Conservation (phyloP, 257 asterid genomes). For the Sherardia arvensis region DNA sequence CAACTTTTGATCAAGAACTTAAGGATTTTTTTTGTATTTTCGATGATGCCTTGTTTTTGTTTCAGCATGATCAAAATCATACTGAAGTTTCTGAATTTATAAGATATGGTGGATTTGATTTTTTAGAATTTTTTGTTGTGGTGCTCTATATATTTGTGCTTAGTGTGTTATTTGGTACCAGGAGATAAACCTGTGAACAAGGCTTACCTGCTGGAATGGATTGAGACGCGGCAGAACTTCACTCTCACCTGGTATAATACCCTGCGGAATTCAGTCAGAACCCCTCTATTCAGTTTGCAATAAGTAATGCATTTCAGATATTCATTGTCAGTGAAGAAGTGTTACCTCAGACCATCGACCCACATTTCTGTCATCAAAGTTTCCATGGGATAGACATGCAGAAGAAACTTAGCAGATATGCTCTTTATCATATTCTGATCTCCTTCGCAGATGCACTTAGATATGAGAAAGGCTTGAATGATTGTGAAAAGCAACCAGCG, state of each 20-base stretch:
- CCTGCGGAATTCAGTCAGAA: slow-evolving; percentile 48
- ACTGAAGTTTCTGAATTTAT: too few species aligned
- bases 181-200: too few species aligned
- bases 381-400: slow-evolving; percentile 94
- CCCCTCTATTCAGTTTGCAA: slow-evolving; percentile 13
- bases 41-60: too few species aligned
- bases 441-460: slow-evolving; percentile 61
- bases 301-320: not conserved
- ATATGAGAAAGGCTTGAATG: slow-evolving; percentile 73
- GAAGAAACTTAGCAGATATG: slow-evolving; percentile 66
- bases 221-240: too few species aligned
- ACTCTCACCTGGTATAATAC: slow-evolving; percentile 82
- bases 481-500: slow-evolving; percentile 94
- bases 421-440: slow-evolving; percentile 63
- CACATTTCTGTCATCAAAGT: slow-evolving; percentile 87
- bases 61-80: too few species aligned
- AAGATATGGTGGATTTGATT: too few species aligned
- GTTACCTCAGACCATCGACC: slow-evolving; percentile 72
- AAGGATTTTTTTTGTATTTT: too few species aligned
- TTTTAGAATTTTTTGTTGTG: too few species aligned
- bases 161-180: too few species aligned
- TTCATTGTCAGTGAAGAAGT: not conserved
- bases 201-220: too few species aligned
- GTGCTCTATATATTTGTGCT: too few species aligned
- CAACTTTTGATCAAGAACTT: too few species aligned